Evolutionary conservation across 352 stramenopile species (phyloP).

Genomic region (Pythium scleroteichum): DNA sequence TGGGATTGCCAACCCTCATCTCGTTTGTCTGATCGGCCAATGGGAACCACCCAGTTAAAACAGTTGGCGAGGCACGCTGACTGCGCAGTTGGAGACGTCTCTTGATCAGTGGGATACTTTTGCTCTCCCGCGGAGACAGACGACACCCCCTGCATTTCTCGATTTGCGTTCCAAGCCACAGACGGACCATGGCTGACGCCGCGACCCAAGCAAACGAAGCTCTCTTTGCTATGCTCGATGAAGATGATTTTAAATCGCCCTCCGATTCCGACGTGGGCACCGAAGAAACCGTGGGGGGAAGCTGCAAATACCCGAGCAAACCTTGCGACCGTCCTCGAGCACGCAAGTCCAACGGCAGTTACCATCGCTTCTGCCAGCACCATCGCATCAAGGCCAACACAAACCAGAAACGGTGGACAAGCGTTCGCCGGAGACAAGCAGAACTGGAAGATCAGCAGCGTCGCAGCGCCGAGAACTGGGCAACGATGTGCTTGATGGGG

Average conservation of each 20-base stretch:
- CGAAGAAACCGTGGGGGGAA: background rate
- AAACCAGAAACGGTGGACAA: constrained; percentile 20
- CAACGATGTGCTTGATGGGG: background rate
- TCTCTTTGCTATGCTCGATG: no score
- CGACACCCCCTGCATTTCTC: no score
- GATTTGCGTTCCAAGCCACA: no score
- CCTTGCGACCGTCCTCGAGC: constrained; percentile 7
- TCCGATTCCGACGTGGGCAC: background rate
- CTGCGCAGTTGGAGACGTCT: no score
- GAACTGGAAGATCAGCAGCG: constrained; percentile 1
- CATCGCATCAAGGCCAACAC: constrained; percentile 15
- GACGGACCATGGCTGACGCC: no score
- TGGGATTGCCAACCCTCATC: no score
- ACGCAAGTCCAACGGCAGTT: constrained; percentile 10
- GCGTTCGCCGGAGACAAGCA: constrained; percentile 6
- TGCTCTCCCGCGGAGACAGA: no score
- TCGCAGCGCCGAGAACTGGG: background rate
- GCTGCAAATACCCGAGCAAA: constrained; percentile 5
- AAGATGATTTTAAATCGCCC: background rate
- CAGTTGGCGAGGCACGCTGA: no score
- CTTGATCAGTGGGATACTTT: no score
- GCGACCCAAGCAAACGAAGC: no score
- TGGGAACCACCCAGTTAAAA: no score
- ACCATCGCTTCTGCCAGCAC: constrained; percentile 20
- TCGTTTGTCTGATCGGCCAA: no score